phyloP scores from a whole-genome alignment of 2,329 filamentous ascomycete species.

The Colletotrichum abscissum region DNA sequence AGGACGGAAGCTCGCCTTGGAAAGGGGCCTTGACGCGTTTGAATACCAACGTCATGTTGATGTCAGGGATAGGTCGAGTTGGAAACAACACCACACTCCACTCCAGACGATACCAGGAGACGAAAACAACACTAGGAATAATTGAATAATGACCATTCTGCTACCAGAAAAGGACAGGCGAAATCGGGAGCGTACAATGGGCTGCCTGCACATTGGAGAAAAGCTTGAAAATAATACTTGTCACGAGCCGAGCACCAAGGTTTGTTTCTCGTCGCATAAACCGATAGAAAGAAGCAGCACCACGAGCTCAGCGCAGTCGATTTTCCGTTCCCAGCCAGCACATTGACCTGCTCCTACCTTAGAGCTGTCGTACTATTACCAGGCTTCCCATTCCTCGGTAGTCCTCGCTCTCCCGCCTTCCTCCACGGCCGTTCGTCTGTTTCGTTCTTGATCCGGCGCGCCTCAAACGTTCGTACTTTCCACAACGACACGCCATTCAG shows the following conservation, averaged over 20 bases:
- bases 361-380: background rate
- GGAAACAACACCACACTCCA: slow-evolving; percentile 1
- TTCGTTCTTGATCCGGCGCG: background rate
- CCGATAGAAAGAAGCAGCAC: background rate
- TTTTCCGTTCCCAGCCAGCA: background rate
- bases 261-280: background rate
- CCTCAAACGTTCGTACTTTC: slow-evolving; percentile 11
- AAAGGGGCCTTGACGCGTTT: background rate
- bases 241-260: slow-evolving; percentile 3
- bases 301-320: background rate
- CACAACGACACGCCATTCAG: background rate
- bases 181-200: too few species aligned
- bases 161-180: background rate
- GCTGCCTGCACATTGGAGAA: background rate
- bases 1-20: background rate
- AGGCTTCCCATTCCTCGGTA: background rate
- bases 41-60: background rate
- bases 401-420: background rate
- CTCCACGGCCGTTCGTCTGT: background rate
- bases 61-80: slow-evolving; percentile 28
- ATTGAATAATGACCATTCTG: background rate
- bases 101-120: background rate
- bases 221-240: slow-evolving; percentile 5
- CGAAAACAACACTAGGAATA: background rate
- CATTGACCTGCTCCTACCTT: background rate